These are phyloP conservation scores for Lichtheimia corymbifera DNA, from an alignment of 371 early-diverging fungal genomes.

Conservation along the genomic window DNA sequence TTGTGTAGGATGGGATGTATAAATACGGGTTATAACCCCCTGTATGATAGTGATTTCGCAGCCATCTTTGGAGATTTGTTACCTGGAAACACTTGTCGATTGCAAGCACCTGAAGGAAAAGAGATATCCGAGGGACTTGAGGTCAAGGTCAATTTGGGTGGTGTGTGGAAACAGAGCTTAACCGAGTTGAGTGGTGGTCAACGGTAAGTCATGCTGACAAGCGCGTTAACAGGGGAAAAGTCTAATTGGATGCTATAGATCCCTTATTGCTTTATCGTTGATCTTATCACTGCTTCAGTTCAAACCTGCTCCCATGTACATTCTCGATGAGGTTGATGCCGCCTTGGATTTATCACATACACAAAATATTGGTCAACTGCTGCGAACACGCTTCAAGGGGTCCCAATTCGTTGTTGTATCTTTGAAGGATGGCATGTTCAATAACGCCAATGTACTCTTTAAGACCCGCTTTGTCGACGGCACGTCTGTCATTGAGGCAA, in stretches of 20 bases:
- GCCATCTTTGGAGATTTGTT: constrained; percentile 93
- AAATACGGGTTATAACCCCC: too few relatives aligned
- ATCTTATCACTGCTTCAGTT: constrained; percentile 97
- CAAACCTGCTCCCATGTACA: constrained; percentile 99
- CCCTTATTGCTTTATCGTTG: constrained; percentile 95
- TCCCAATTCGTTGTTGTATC: constrained; percentile 99
- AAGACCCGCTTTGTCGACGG: constrained; percentile 96
- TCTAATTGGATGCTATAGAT: constrained; percentile 44
- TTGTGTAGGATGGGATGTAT: too few relatives aligned
- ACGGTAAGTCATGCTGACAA: constrained; percentile 51
- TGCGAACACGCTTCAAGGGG: constrained; percentile 94
- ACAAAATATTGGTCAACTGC: constrained; percentile 98
- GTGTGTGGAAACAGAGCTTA: constrained; percentile 97
- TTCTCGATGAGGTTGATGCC: constrained; percentile 99
- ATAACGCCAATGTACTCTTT: constrained; percentile 98
- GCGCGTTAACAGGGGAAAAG: not conserved
- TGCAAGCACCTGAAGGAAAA: constrained; percentile 83
- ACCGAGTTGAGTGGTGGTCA: constrained; percentile 99
- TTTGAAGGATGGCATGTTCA: constrained; percentile 99
- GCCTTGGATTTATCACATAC: constrained; percentile 99
- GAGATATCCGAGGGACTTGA: constrained; percentile 89
- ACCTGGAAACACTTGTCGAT: constrained; percentile 87
- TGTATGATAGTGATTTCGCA: constrained; percentile 80
- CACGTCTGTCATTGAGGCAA: constrained; percentile 89
- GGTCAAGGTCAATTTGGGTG: constrained; percentile 95